Conservation (phyloP, 768 basidiomycete species). For the Suillus spraguei region DNA sequence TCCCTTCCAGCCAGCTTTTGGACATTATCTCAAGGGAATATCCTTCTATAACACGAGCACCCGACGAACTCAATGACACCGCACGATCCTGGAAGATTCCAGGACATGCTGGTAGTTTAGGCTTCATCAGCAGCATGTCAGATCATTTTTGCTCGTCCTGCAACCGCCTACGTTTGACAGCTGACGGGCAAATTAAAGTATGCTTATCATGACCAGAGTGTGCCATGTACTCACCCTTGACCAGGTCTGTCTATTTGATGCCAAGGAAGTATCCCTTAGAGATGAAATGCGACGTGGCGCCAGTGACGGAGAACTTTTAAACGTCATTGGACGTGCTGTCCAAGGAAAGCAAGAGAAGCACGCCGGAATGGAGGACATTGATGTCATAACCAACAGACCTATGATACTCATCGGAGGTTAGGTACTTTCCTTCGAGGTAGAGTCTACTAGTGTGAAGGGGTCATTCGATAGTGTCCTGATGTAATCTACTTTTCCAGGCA, state of each 20-base stretch:
- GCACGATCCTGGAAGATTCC: conserved; percentile 79
- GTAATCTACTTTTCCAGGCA: conserved; percentile 10
- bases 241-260: conserved; percentile 87
- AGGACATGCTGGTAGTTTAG: conserved; percentile 68
- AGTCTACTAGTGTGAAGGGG: conserved; percentile 1
- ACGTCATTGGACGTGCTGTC: conserved; percentile 65
- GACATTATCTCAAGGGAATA: conserved; percentile 48
- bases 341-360: conserved; percentile 78
- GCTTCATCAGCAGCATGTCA: conserved; percentile 94
- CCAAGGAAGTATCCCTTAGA: conserved; percentile 80
- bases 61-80: conserved; percentile 79
- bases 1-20: conserved; percentile 71
- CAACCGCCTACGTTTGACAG: conserved; percentile 83
- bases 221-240: conserved; percentile 6
- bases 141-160: conserved; percentile 90
- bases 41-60: conserved; percentile 53
- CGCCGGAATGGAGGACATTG: conserved; percentile 81
- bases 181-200: conserved; percentile 90
- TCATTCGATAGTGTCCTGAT: conserved; percentile 1
- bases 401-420: conserved; percentile 97
- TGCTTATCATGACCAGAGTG: conserved; percentile 10
- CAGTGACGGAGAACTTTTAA: conserved; percentile 62
- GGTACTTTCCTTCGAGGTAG: conserved; percentile 42
- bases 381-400: conserved; percentile 75
- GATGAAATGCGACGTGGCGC: conserved; percentile 70